Evolutionary conservation across 2,329 filamentous ascomycete genomes (phyloP).

Genomic region (Geosmithia putterillii): DNA sequence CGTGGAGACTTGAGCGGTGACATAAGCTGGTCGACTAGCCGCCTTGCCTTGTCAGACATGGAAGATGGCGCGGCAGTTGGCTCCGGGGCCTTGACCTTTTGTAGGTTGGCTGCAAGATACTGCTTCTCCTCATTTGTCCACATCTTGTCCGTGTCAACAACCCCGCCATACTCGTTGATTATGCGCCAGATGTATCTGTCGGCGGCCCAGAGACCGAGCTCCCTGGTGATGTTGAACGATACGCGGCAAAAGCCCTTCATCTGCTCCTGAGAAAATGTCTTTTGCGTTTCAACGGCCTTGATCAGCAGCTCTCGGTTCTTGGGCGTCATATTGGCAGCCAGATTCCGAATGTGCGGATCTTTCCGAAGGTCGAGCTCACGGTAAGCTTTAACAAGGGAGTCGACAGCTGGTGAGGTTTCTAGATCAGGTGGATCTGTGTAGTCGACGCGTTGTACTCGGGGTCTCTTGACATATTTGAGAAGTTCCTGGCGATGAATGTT

Average conservation of each 20-base stretch:
- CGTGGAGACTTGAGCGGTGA: slow-evolving; percentile 25
- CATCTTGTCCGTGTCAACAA: slow-evolving; percentile 12
- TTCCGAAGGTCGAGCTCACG: slow-evolving; percentile 37
- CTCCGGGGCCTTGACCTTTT: slow-evolving; percentile 16
- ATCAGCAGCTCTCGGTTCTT: slow-evolving; percentile 24
- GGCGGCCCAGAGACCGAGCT: slow-evolving; percentile 57
- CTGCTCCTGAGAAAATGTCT: slow-evolving; percentile 42
- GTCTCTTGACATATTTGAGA: slow-evolving; percentile 54
- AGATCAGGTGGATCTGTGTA: slow-evolving; percentile 13
- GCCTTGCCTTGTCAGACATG: slow-evolving; percentile 44
- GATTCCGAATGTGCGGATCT: slow-evolving; percentile 46
- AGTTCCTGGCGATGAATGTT: slow-evolving; percentile 58
- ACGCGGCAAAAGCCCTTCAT: slow-evolving; percentile 41
- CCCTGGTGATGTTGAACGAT: slow-evolving; percentile 33
- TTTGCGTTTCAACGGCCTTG: slow-evolving; percentile 24
- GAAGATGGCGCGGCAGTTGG: slow-evolving; percentile 7
- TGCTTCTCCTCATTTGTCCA: slow-evolving; percentile 38
- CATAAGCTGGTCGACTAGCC: slow-evolving; percentile 40
- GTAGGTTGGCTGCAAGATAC: slow-evolving; percentile 39
- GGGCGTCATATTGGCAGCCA: slow-evolving; percentile 28
- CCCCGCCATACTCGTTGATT: slow-evolving; percentile 20
- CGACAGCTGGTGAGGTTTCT: slow-evolving; percentile 23
- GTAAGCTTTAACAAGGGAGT: slow-evolving; percentile 27
- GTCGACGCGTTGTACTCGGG: slow-evolving; percentile 30
- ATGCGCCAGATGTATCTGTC: slow-evolving; percentile 50